phyloP scores from a whole-genome alignment of 2,329 filamentous ascomycete genomes.

The Fusarium sp. region DNA sequence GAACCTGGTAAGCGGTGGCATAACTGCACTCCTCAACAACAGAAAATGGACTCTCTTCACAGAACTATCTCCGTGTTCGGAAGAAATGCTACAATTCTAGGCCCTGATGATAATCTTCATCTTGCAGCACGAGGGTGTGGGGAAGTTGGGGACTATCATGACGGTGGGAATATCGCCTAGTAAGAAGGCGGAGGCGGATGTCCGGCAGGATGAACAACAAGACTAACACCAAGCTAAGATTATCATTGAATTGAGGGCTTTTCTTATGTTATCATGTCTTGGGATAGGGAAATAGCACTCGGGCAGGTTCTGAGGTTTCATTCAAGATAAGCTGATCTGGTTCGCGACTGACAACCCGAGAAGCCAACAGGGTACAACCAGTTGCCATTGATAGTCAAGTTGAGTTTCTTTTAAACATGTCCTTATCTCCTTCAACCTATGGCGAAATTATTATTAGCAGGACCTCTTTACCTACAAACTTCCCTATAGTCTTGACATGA shows the following conservation, averaged over 20 bases:
- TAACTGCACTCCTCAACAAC: neutral
- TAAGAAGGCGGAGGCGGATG: conserved; percentile 33
- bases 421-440: neutral
- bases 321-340: neutral
- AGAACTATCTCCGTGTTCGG: neutral
- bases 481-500: neutral
- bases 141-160: neutral
- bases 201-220: conserved; percentile 23
- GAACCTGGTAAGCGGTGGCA: neutral
- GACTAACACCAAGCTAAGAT: neutral
- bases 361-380: neutral
- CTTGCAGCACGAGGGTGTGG: conserved; percentile 8
- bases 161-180: neutral
- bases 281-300: neutral
- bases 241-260: neutral
- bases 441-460: neutral
- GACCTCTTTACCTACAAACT: neutral
- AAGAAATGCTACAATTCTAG: neutral
- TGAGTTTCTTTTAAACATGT: neutral
- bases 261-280: neutral
- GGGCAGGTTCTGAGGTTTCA: neutral
- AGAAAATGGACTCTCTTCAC: neutral
- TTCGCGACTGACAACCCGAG: neutral
- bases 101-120: neutral
- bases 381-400: neutral